A percentile compares a stretch with the other conserved stretches of the same genome.
Conservation (phyloP, 176 grass and related monocot species). For the Thalia dealbata region DNA sequence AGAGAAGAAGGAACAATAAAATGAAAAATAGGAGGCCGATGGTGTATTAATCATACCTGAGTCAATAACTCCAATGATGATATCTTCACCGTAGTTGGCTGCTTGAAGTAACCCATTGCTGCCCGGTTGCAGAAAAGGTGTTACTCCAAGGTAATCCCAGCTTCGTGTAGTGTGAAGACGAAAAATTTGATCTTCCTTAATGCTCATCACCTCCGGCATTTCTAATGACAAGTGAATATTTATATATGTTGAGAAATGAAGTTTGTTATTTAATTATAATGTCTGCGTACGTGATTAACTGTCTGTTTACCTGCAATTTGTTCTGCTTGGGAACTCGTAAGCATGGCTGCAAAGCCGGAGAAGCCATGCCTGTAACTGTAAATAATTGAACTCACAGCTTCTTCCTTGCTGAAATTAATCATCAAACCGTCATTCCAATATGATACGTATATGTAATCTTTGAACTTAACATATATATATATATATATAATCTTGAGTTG, state of each 20-base stretch:
- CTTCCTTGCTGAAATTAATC: constrained; percentile 39
- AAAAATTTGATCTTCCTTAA: constrained; percentile 19
- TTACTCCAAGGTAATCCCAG: constrained; percentile 29
- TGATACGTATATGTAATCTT: neutral
- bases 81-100: constrained; percentile 35
- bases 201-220: neutral
- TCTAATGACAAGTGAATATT: neutral
- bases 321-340: constrained; percentile 38
- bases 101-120: constrained; percentile 8
- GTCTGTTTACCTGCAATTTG: constrained; percentile 23
- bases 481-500: too few relatives aligned
- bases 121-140: neutral
- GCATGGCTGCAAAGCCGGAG: constrained; percentile 56
- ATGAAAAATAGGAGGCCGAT: too few relatives aligned
- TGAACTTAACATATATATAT: too few relatives aligned
- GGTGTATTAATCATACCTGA: constrained; percentile 32
- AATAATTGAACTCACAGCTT: constrained; percentile 32
- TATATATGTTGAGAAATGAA: neutral
- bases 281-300: neutral
- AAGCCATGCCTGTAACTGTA: constrained; percentile 64
- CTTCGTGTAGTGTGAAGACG: constrained; percentile 26
- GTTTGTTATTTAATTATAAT: neutral
- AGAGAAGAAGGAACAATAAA: too few relatives aligned
- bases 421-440: too few relatives aligned
- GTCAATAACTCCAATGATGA: constrained; percentile 64